Evolutionary conservation across 1,139 yeast species (phyloP).

Genomic region (Geotrichum bryndzae): DNA sequence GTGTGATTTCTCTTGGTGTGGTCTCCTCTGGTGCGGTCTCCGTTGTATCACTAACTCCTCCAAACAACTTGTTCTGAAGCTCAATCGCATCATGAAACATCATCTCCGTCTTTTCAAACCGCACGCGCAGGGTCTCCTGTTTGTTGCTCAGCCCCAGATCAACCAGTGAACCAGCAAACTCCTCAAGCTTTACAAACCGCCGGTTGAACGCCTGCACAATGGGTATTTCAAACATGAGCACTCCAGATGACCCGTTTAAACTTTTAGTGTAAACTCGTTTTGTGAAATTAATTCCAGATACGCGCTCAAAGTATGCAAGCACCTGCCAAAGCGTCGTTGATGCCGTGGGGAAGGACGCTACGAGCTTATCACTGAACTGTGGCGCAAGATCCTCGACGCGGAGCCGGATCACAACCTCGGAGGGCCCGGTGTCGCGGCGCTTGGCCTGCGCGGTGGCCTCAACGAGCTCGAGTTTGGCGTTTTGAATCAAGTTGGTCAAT

Average conservation of each 20-base stretch:
- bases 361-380: constrained; percentile 22
- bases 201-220: constrained; percentile 27
- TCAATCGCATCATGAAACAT: constrained; percentile 24
- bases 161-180: constrained; percentile 23
- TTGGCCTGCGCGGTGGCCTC: constrained; percentile 18
- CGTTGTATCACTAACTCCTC: neutral
- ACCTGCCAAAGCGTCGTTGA: constrained; percentile 26
- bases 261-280: constrained; percentile 20
- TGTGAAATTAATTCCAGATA: constrained; percentile 29
- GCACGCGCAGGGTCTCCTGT: constrained; percentile 25
- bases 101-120: constrained; percentile 24
- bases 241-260: constrained; percentile 17
- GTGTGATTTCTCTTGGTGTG: neutral
- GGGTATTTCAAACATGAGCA: constrained; percentile 26
- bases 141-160: constrained; percentile 27
- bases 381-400: constrained; percentile 27
- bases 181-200: constrained; percentile 22
- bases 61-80: constrained; percentile 18
- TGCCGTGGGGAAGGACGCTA: constrained; percentile 23
- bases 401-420: constrained; percentile 25
- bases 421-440: constrained; percentile 7
- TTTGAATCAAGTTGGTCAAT: constrained; percentile 27
- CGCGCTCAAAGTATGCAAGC: constrained; percentile 25
- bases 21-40: neutral
- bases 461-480: constrained; percentile 29